Evolutionary conservation across 2,329 filamentous ascomycete genomes (phyloP), one percentile per base, ranked within the genome.

Genomic region (Aureobasidium sp.): DNA sequence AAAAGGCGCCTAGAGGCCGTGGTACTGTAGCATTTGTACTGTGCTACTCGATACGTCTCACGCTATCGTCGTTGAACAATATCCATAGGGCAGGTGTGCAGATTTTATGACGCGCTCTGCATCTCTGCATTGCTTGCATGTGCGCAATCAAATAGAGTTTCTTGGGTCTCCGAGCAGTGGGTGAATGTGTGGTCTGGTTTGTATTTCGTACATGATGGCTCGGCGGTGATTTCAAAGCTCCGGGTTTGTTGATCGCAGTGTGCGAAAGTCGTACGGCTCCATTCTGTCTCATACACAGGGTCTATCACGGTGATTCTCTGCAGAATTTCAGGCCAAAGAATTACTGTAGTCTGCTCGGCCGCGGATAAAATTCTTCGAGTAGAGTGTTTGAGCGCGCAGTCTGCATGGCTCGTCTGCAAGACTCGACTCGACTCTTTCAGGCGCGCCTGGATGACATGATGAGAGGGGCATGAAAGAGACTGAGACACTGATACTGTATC

Each of bases 11-110:
- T 58, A 58, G 55, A 47, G 55, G 55, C 29, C 22, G 42, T 37
- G 41, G 55, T 58, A 58, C 55, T 58, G 55, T 58, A 58, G 42
- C 55, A 37, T 41, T 57, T 58, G 55, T 47, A 58, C 42, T 39
- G 22, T 34, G 25, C 22, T 47, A 47, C 42, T 47, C 25, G 42
- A 58, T 48, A 37, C 55, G 29, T 58, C 41, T 31, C 55, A 27
- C 55, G 42, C 41, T 58, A 47, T 48, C 27, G 55, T 48, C 27
- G 55, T 36, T 25, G 42, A 20, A 58, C 42, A 47, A 47, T 58
- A 47, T 58, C 29, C 42, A 47, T 47, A 58, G 31, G 55, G 55
- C 55, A 41, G 22, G 37, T 15, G 27, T 58, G 55, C 55, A 58
- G 42, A 29, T 27, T 45, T 37, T 25, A 47, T 47, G 55, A 58